Percentiles rank a stretch among this genome's conserved stretches.
Evolutionary conservation across 2,329 filamentous ascomycete species (phyloP).

Genomic region (Calonectria hawksworthii): DNA sequence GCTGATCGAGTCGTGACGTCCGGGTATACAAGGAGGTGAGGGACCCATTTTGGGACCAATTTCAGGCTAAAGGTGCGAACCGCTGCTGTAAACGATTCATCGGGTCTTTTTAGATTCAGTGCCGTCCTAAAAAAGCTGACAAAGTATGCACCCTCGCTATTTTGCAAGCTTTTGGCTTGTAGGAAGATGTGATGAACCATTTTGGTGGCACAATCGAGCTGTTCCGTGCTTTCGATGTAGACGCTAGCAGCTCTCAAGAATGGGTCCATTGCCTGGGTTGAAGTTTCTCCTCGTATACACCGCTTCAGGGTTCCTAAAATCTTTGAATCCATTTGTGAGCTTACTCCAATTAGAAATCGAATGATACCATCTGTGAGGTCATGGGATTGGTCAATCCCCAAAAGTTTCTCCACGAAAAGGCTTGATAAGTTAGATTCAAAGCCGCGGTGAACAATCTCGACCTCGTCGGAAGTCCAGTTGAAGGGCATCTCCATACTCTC

Average conservation of each 20-base stretch:
- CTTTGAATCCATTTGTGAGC: constrained; percentile 63
- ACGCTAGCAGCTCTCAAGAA: constrained; percentile 70
- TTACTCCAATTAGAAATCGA: constrained; percentile 66
- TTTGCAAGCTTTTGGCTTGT: constrained; percentile 61
- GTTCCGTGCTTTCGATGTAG: constrained; percentile 63
- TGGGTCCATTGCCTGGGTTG: constrained; percentile 61
- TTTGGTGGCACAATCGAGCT: constrained; percentile 49
- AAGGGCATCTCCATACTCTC: constrained; percentile 52
- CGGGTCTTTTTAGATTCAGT: constrained; percentile 46
- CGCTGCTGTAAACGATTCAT: constrained; percentile 38
- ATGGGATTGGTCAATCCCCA: constrained; percentile 72
- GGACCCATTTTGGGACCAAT: constrained; percentile 62
- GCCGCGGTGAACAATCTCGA: constrained; percentile 60
- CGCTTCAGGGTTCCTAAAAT: constrained; percentile 68
- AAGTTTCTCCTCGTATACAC: constrained; percentile 63
- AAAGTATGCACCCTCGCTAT: constrained; percentile 63
- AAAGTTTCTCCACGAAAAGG: constrained; percentile 76
- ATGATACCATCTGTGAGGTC: constrained; percentile 69
- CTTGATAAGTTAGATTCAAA: constrained; percentile 52
- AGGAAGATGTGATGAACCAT: constrained; percentile 60
- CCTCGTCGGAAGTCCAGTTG: constrained; percentile 62
- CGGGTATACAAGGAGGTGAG: constrained; percentile 62
- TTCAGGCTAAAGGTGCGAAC: constrained; percentile 42
- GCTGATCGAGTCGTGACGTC: constrained; percentile 58
- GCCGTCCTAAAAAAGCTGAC: constrained; percentile 58